Evolutionary conservation across 2,329 filamentous ascomycete genomes (phyloP).

Genomic region (Stachybotrys chartarum): DNA sequence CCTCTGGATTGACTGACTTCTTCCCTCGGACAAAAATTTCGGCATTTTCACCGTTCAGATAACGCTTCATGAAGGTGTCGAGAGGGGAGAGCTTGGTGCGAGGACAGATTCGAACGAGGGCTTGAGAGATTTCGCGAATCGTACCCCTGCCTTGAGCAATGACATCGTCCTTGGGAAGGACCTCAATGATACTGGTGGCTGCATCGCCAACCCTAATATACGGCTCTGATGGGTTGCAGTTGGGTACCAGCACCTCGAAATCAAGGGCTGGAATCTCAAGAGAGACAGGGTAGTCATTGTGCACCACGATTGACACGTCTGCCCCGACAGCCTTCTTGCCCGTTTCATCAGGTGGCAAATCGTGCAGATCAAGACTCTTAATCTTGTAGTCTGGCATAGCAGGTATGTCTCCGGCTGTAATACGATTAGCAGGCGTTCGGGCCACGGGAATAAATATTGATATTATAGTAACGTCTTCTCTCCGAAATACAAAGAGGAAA

Average conservation of each 20-base stretch:
- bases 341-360: conserved; percentile 47
- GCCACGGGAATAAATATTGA: conserved; percentile 11
- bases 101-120: conserved; percentile 68
- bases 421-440: conserved; percentile 19
- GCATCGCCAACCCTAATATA: conserved; percentile 76
- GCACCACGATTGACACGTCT: conserved; percentile 64
- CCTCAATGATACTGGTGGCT: conserved; percentile 56
- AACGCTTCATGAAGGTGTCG: conserved; percentile 72
- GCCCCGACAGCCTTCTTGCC: conserved; percentile 65
- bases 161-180: conserved; percentile 63
- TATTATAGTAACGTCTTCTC: conserved; percentile 41
- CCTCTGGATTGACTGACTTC: conserved; percentile 54
- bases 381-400: conserved; percentile 76
- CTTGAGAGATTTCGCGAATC: conserved; percentile 65
- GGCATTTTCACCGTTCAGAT: conserved; percentile 72
- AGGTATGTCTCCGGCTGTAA: conserved; percentile 62
- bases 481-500: conserved; percentile 54
- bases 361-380: conserved; percentile 69
- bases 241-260: conserved; percentile 79
- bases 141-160: conserved; percentile 63
- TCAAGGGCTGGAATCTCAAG: conserved; percentile 71
- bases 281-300: conserved; percentile 73
- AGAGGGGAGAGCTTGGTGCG: conserved; percentile 73
- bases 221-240: conserved; percentile 64
- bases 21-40: conserved; percentile 80